Conservation (phyloP, 1,139 yeast genomes). For the Protomyces inundatus region DNA sequence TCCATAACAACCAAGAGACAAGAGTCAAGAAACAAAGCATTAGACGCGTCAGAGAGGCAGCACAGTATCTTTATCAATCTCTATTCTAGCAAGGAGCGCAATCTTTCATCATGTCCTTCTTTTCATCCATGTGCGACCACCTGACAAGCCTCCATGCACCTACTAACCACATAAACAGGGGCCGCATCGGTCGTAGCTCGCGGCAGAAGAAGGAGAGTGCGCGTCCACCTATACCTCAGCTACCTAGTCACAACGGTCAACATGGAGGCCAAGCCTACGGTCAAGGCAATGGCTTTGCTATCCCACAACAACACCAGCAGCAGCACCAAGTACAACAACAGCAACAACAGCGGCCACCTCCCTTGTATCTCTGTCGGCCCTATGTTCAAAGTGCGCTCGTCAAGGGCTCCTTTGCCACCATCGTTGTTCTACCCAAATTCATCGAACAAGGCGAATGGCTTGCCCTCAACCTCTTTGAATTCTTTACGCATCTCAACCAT, state of each 20-base stretch:
- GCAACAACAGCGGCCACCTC: constrained; percentile 1
- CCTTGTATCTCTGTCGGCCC: constrained; percentile 76
- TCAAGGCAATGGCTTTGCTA: background rate
- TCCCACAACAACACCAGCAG: background rate
- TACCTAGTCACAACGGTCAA: background rate
- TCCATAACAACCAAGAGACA: too few relatives aligned
- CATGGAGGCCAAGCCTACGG: background rate
- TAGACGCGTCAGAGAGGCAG: background rate
- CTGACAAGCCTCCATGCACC: background rate
- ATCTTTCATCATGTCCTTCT: background rate
- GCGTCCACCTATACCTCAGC: constrained; percentile 20
- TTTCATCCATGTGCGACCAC: background rate
- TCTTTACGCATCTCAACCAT: constrained; percentile 55
- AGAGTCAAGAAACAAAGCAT: too few relatives aligned
- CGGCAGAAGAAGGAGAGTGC: constrained; percentile 21
- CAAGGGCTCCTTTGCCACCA: constrained; percentile 94
- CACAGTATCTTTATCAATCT: background rate
- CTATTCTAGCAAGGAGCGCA: too few relatives aligned
- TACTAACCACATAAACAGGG: background rate
- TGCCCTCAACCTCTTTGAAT: constrained; percentile 85
- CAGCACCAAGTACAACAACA: background rate
- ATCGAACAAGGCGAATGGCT: constrained; percentile 95
- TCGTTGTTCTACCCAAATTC: constrained; percentile 88
- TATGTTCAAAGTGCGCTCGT: constrained; percentile 90
- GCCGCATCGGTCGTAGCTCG: constrained; percentile 19